Evolutionary conservation across 225 moss, liverwort and hornwort species (phyloP), one percentile per base, ranked within the genome.

Genomic region (Bryoerythrophyllum caledonicum): DNA sequence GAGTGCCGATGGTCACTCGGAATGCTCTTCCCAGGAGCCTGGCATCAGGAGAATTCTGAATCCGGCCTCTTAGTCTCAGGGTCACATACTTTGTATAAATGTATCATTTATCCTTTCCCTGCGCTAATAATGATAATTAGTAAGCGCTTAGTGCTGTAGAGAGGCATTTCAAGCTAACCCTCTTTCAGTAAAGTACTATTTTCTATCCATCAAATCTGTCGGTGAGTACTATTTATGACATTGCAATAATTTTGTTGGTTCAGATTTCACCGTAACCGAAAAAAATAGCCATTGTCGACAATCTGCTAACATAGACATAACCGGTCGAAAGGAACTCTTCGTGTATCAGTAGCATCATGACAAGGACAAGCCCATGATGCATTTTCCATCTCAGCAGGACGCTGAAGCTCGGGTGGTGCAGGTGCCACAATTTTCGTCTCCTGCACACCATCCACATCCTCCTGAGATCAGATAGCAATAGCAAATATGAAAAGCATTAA

Each of bases 381-480:
- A 57, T 19, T 28, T 70, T 46, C 41, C 51, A 77, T 74, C 67
- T 76, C 85, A 48, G 9, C 66, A n/a, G 86, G 81, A 60, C 74
- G 60, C 67, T 81, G 81, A 43, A 88, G 88, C 64, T 77, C 71
- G 30, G 83, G 83, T 48, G 93, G 90, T 68, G 91, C 84, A 53
- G 91, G 89, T 52, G 95, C 95, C 57, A 88, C 74, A 41, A 93
- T 56, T 27, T 79, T 70, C 49, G 89, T 34, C 61, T 86, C 86
- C 93, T 96, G 91, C 24, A 56, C 32, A 61, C 41, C 41, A 69
- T 24, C 17, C 49, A 57, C 82, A 46, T 52, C 20, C 68, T 24
- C 30, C 24, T 55, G 17, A 44, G 44, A 1, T 28, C 7, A 35
- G 19, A 0, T 8, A 35, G 16, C 9, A 10, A 9, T 58, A 63